phyloP scores from a whole-genome alignment of 2,329 filamentous ascomycete genomes.

The Dothiorella sarmentorum region DNA sequence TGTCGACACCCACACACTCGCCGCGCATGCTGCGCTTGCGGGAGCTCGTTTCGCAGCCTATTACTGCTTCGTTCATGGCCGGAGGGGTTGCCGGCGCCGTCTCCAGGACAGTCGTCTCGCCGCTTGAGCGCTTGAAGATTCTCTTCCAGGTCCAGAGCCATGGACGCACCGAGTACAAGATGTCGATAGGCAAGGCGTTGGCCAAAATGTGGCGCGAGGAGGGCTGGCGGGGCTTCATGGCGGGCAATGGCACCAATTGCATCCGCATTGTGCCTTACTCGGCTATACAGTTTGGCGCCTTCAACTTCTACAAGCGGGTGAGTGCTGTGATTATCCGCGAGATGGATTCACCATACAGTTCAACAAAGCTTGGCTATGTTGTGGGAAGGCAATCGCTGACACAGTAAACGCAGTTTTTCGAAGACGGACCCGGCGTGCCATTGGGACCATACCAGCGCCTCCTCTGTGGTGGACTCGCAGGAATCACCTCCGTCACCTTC shows the following conservation, averaged over 20 bases:
- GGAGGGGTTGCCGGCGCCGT: conserved; percentile 93
- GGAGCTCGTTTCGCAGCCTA: conserved; percentile 66
- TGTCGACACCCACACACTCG: conserved; percentile 18
- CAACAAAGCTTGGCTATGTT: background rate
- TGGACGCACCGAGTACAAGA: conserved; percentile 86
- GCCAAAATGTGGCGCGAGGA: conserved; percentile 96
- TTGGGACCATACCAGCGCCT: conserved; percentile 72
- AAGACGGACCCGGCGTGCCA: conserved; percentile 68
- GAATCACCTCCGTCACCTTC: conserved; percentile 89
- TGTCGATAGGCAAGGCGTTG: conserved; percentile 84
- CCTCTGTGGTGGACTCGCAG: conserved; percentile 84
- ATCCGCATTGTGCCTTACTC: conserved; percentile 98
- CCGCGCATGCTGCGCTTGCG: conserved; percentile 22
- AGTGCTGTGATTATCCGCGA: conserved; percentile 32
- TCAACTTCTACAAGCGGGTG: conserved; percentile 95
- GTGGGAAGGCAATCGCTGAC: background rate
- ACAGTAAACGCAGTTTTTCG: conserved; percentile 60
- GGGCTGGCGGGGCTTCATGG: conserved; percentile 95
- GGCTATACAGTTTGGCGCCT: conserved; percentile 95
- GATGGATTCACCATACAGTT: no score
- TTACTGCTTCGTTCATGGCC: conserved; percentile 87
- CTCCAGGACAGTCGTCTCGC: conserved; percentile 95
- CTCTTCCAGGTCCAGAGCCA: conserved; percentile 94
- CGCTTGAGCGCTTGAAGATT: conserved; percentile 93
- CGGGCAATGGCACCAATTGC: conserved; percentile 97